These are phyloP conservation scores for Heritiera littoralis DNA, from an alignment of 345 rosid genomes.

Conservation along the genomic window DNA sequence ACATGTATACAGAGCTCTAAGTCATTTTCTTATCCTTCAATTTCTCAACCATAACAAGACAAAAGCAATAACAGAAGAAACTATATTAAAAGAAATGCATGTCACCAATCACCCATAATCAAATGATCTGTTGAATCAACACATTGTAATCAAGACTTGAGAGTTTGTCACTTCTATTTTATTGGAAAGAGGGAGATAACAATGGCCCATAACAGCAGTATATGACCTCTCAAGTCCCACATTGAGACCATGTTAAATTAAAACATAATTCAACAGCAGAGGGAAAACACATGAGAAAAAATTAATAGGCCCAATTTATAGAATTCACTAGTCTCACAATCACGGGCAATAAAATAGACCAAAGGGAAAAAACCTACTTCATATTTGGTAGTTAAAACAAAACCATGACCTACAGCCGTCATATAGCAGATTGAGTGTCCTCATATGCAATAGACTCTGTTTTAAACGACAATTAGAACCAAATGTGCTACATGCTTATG, in stretches of 20 bases:
- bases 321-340: not conserved
- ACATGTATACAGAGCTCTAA: not conserved
- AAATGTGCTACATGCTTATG: not conserved
- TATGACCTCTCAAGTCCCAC: not conserved
- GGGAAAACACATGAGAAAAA: not conserved
- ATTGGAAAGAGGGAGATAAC: not conserved
- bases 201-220: not conserved
- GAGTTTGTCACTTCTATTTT: not conserved
- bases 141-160: conserved; percentile 3
- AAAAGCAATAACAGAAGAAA: conserved; percentile 16
- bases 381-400: not conserved
- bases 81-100: not conserved
- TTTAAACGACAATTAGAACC: not conserved
- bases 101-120: not conserved
- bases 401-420: not conserved
- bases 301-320: not conserved
- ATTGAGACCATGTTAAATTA: not conserved
- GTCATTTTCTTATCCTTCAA: conserved; percentile 6
- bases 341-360: not conserved
- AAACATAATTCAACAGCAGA: not conserved
- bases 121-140: not conserved
- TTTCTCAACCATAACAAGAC: not conserved
- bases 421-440: conserved; percentile 4
- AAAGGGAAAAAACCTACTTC: not conserved
- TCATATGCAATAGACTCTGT: not conserved